Percentiles rank a stretch among this genome's conserved stretches.
phyloP scores from a whole-genome alignment of 2,329 filamentous ascomycete species.

The Leptographium lundbergii region DNA sequence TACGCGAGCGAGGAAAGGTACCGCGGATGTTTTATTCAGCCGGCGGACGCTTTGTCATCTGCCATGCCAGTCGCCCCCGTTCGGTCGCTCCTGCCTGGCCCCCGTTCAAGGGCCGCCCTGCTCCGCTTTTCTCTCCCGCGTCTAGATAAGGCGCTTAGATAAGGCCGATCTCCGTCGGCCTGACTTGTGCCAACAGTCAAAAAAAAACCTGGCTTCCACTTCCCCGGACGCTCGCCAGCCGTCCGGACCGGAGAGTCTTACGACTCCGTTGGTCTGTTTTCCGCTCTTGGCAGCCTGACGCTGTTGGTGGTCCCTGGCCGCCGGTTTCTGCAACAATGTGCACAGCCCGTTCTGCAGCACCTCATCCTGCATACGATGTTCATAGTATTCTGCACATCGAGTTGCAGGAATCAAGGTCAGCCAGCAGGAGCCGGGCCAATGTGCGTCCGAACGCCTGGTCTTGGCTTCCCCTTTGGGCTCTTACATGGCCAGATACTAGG shows the following conservation, averaged over 20 bases:
- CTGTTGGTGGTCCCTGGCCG: too few species aligned
- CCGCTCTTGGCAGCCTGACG: too few species aligned
- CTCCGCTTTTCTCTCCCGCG: not conserved
- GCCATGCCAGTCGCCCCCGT: not conserved
- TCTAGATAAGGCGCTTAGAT: slow-evolving; percentile 1
- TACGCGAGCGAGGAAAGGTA: not conserved
- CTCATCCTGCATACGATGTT: too few species aligned
- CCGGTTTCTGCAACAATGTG: too few species aligned
- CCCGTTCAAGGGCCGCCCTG: not conserved
- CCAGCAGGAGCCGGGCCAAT: not conserved
- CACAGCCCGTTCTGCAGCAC: too few species aligned
- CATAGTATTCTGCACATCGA: too few species aligned
- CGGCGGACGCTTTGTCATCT: not conserved
- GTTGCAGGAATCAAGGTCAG: not conserved
- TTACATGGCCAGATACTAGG: too few species aligned
- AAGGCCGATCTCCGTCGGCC: not conserved
- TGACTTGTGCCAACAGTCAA: not conserved
- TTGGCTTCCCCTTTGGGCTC: not conserved
- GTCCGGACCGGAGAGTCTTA: not conserved
- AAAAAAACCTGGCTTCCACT: not conserved
- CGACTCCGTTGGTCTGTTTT: not conserved
- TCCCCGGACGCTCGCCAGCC: not conserved
- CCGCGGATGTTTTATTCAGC: not conserved
- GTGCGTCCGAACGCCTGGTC: not conserved
- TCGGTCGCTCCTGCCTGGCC: too few species aligned